These are phyloP conservation scores for Phlyctochytrium planicorne DNA, from an alignment of 192 early-diverging fungal genomes.

Conservation along the genomic window DNA sequence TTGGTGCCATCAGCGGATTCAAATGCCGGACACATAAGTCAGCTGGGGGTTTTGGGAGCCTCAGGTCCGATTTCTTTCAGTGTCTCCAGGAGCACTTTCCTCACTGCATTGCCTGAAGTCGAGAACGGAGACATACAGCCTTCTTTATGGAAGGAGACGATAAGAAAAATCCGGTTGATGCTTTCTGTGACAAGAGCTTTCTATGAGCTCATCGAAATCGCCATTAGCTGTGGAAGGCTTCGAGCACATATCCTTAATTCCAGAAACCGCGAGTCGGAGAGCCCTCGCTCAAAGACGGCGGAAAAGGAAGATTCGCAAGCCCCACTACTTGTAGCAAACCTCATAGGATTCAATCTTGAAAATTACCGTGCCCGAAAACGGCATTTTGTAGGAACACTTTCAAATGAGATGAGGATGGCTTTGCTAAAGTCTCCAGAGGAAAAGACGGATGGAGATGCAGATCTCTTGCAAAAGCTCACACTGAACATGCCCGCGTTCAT, in stretches of 20 bases:
- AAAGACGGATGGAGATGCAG: not conserved
- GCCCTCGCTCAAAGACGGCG: not conserved
- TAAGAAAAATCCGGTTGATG: not conserved
- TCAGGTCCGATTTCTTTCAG: too few species aligned
- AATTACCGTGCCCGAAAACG: not conserved
- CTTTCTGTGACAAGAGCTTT: not conserved
- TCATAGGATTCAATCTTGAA: not conserved
- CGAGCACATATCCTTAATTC: not conserved
- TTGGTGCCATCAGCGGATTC: not conserved
- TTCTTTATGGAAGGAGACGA: not conserved
- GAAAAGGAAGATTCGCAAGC: not conserved
- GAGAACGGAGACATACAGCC: not conserved
- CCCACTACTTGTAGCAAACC: not conserved
- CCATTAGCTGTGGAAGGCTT: not conserved
- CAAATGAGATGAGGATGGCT: not conserved
- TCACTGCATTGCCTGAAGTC: not conserved
- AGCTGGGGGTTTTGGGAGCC: too few species aligned
- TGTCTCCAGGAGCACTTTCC: too few species aligned
- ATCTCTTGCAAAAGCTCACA: slow-evolving; percentile 16
- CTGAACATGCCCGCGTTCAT: slow-evolving; percentile 12
- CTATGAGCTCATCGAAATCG: not conserved
- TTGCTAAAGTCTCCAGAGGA: not conserved
- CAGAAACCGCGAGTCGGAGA: not conserved
- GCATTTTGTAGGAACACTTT: not conserved
- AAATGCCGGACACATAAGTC: too few species aligned